Percentiles rank a stretch among this genome's conserved stretches.
Conservation (phyloP, 768 basidiomycete species). For the Mrakia frigida region DNA sequence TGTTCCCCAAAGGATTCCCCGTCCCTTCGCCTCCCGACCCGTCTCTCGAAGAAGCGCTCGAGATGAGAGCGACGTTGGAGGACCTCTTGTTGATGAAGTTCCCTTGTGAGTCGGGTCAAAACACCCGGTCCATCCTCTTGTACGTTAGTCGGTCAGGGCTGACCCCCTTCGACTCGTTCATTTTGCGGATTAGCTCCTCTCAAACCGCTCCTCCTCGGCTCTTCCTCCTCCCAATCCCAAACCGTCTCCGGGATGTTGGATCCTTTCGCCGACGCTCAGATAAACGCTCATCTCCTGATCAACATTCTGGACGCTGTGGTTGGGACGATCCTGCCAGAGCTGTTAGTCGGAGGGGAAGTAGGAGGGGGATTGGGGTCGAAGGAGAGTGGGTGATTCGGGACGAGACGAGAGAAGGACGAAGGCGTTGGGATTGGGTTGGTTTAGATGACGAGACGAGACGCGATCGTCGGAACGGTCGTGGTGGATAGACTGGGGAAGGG, state of each 20-base stretch:
- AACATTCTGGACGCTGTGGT: slow-evolving; percentile 68
- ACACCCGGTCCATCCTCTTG: neutral
- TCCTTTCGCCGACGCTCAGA: slow-evolving; percentile 47
- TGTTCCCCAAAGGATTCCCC: slow-evolving; percentile 84
- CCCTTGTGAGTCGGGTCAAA: slow-evolving; percentile 50
- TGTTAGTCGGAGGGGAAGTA: slow-evolving; percentile 47
- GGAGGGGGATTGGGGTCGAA: neutral
- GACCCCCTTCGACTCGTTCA: neutral
- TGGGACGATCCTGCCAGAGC: slow-evolving; percentile 71
- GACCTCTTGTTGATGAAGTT: slow-evolving; percentile 46
- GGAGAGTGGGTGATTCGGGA: neutral
- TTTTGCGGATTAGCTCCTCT: neutral
- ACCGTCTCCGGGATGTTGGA: slow-evolving; percentile 50
- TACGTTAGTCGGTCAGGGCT: neutral
- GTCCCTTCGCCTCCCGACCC: slow-evolving; percentile 68
- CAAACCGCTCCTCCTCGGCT: slow-evolving; percentile 36
- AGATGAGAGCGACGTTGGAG: slow-evolving; percentile 51
- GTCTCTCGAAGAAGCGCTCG: slow-evolving; percentile 65
- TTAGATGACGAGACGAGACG: no score
- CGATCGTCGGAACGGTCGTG: no score
- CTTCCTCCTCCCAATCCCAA: slow-evolving; percentile 49
- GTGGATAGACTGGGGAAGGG: no score
- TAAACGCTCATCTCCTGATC: slow-evolving; percentile 73
- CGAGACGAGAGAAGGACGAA: neutral
- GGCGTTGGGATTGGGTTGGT: no score